phyloP scores from a whole-genome alignment of 2,329 filamentous ascomycete genomes.

The Aureobasidium leucospermi region DNA sequence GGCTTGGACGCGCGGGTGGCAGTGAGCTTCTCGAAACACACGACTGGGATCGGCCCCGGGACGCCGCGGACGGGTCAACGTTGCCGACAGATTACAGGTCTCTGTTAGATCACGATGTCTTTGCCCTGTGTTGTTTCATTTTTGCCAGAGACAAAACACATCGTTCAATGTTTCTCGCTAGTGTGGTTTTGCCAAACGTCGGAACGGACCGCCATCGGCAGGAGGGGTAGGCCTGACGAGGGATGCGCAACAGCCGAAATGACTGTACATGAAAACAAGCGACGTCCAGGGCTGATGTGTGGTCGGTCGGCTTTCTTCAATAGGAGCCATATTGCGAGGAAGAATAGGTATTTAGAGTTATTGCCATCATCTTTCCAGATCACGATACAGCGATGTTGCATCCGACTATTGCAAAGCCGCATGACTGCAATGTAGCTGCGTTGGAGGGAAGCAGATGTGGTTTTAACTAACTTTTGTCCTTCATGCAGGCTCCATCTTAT shows the following conservation, averaged over 20 bases:
- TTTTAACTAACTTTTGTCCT: neutral
- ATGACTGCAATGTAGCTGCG: neutral
- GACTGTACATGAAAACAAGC: neutral
- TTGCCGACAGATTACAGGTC: constrained; percentile 7
- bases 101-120: neutral
- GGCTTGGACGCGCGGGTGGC: neutral
- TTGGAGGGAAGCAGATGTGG: neutral
- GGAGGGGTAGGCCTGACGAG: constrained; percentile 3
- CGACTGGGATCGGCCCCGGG: neutral
- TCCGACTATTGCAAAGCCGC: neutral
- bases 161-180: constrained; percentile 7
- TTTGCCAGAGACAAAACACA: neutral
- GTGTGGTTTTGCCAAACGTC: neutral
- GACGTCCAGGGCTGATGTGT: neutral
- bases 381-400: neutral
- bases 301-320: neutral
- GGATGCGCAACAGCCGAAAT: constrained; percentile 1
- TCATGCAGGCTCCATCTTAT: constrained; percentile 6
- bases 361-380: neutral
- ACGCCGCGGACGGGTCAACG: constrained; percentile 12
- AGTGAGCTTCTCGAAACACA: constrained; percentile 1
- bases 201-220: constrained; percentile 5
- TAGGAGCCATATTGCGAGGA: constrained; percentile 3
- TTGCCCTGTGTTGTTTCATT: constrained; percentile 4
- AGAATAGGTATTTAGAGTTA: neutral